phyloP scores from a whole-genome alignment of 352 stramenopile genomes.

The Phytophthora podocarpi region DNA sequence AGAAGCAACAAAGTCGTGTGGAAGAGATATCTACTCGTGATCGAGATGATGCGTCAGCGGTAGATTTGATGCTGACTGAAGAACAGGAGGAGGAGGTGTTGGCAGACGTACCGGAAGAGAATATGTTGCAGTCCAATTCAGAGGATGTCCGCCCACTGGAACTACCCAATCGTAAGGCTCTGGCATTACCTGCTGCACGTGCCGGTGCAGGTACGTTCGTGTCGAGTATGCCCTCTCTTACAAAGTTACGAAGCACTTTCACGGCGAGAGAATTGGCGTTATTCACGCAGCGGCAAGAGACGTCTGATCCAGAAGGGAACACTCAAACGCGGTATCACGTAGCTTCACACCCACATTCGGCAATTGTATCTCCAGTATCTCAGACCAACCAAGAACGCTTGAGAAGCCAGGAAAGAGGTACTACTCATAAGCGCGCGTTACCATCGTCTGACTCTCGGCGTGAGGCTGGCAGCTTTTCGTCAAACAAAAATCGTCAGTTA shows the following conservation, averaged over 20 bases:
- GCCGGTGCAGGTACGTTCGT: constrained; percentile 16
- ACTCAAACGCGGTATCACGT: constrained; percentile 20
- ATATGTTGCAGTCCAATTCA: background rate
- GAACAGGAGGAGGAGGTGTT: background rate
- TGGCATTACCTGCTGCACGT: background rate
- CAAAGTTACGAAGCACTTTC: constrained; percentile 29
- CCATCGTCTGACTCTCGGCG: background rate
- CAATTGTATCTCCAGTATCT: background rate
- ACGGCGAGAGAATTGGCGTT: constrained; percentile 31
- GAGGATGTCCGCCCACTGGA: background rate
- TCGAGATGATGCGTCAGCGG: background rate
- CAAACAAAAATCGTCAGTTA: background rate
- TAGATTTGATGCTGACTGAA: background rate
- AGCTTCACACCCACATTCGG: constrained; percentile 21
- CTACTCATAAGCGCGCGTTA: constrained; percentile 8
- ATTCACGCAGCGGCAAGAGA: constrained; percentile 25
- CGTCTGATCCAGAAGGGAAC: background rate
- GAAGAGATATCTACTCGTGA: background rate
- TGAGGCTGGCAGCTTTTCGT: background rate
- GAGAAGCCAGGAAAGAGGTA: background rate
- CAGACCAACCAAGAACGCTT: background rate
- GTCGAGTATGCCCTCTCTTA: constrained; percentile 25
- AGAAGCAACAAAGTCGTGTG: background rate
- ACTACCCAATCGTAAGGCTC: background rate
- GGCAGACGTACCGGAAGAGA: background rate